Base-by-base conservation (phyloP, 2,329 filamentous ascomycete species). In the Aureobasidium namibiae region DNA sequence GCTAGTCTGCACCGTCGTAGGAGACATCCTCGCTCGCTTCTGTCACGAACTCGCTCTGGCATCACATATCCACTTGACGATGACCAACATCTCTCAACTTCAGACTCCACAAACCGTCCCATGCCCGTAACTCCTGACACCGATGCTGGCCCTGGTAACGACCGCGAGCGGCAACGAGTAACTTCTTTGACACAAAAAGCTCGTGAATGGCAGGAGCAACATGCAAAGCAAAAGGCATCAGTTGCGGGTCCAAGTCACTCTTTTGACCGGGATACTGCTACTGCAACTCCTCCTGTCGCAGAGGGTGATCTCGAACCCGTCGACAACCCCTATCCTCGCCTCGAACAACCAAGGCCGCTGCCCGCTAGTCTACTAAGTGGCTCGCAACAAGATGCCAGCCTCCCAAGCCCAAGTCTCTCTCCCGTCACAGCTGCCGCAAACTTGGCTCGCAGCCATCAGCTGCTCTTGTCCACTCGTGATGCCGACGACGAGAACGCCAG, bases 371-470 rank as follows among this genome's bases (percentile, higher is more conserved):
- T 92, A 52, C 86, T 91, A 67, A 87, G 85, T 48, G 81, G 87
- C 58, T 83, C 85, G 60, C 85, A 87, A 39, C 89, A 94, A 70
- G 92, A 96, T 76, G 90, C 90, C 64, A 96, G 90, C 73, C 79
- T 99, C 62, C 94, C 94, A 56, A 99, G 94, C 71, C 94, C 94
- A 34, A 92, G 94, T 68, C 76, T 99, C 60, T 99, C 94, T 26
- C 94, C 94, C 4, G 84, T 87, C 39, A 95, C 92, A 6, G 83
- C 95, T 61, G 90, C 89, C 66, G 88, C 92, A 65, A 79, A 79
- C 68, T 68, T 79, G 18, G 69, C 76, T 16, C 72, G 73, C 29
- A 70, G 74, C 41, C 61, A 63, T 23, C 57, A 59, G 48, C 57
- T 52, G 33, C 60, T 62, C 10, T 41, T 63, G 5, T 56, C 58